Base-by-base conservation (phyloP, 1,284 basidiomycete species). In the Ustilago crameri region DNA sequence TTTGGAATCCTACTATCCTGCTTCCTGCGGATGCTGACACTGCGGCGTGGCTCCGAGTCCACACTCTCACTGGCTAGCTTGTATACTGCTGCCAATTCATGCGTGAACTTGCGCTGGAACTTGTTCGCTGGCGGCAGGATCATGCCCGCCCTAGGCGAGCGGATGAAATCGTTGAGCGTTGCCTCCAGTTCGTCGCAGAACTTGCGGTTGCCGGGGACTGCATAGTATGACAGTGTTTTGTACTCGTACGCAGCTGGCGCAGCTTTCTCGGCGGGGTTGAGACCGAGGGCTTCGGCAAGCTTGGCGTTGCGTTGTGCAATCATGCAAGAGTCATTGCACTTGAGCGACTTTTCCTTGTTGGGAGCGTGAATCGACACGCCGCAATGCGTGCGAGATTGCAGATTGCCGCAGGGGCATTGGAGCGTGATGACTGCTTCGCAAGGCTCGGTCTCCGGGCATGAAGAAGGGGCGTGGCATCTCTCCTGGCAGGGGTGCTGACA, bases 251-350 rank as follows among this genome's bases (percentile, higher is more conserved):
- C 23, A 5, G 67, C 74, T 3, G 70, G 63, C 14, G 64, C 73
- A 8, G 59, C 46, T 46, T 71, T 74, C 40, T 75, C 62, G 8
- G 63, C 56, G 2, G 67, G 66, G 48, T 76, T 78, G 24, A 83
- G 68, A 17, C 81, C 81, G 4, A 83, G 61, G 9, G 81, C 81
- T 44, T 80, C 78, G 26, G 81, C 80, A 7, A 83, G 60, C 54
- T 73, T 75, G 14, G 79, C 78, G 45, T 83, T 83, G n/a, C 81
- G 72, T 62, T 79, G 76, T 5, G 81, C 81, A 10, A 81, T 59
- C 26, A 69, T 55, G 58, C 81, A 83, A 17, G 70, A 69, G 46
- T 80, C 78, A 45, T 68, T 82, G 71, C 81, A 82, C 57, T 73
- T 75, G 41, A 82, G 74, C 40, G 59, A 56, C 47, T 74, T 70